Evolutionary conservation across 768 basidiomycete genomes (phyloP), one percentile per base, ranked within the genome.

Genomic region (Kwoniella botswanensis): DNA sequence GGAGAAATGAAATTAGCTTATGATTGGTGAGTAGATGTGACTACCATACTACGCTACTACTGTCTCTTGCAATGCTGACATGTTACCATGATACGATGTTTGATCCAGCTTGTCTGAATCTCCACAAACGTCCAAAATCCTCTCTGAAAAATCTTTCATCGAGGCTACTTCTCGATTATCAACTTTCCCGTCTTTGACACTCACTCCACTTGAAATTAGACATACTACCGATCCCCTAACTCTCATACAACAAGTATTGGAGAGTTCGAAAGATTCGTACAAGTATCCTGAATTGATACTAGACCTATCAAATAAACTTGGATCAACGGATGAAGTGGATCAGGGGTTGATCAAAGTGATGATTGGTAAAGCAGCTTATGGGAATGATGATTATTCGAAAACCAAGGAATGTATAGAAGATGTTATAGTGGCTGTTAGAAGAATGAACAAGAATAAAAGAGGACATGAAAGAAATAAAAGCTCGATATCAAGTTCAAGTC

Each of bases 1-100:
- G 95, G 96, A 4, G 93, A 96, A 63, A 98, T 99, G 95, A 96
- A 94, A 82, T 86, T 93, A 60, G 97, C 97, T 1, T 95, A 95
- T 83, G 93, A 96, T 68, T 98, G 97, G 96, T 97, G 82, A 71
- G 86, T 74, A 2, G 10, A 35, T 9, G 35, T 35, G 35, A 35
- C 4, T 35, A 35, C 35, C 6, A 35, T 35, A 35, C 35, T 35
- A 35, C 35, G 7, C 1, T 35, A 35, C 35, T 35, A 9, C 35
- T 35, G 4, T 35, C 35, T 35, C 35, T 4, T 35, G 4, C 26
- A 26, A 26, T 26, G 12, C n/a, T 11, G 24, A 26, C 11, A 29
- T 58, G 4, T 35, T 26, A 26, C 26, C 26, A 26, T 26, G 35
- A 35, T 35, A 9, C 35, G 35, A 35, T 35, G 35, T 3, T 35